Percentiles rank a stretch among this genome's conserved stretches.
Conservation (phyloP, 441 rosid genomes). For the Adansonia gregorii region DNA sequence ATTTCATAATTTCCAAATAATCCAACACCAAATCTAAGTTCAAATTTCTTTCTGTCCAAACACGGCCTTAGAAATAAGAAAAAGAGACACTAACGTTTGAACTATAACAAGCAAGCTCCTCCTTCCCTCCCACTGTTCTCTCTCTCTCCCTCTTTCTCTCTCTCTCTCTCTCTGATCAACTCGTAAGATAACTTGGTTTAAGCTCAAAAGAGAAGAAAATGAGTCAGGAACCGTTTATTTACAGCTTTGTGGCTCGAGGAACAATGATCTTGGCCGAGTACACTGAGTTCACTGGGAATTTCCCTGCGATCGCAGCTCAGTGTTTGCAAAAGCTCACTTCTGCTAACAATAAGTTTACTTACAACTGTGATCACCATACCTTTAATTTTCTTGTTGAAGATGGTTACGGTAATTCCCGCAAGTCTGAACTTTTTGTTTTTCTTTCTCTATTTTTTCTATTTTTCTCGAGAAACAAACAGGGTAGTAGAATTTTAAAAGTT, state of each 20-base stretch:
- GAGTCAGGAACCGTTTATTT: slow-evolving; percentile 85
- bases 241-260: slow-evolving; percentile 91
- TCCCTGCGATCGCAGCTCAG: slow-evolving; percentile 82
- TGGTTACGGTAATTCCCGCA: slow-evolving; percentile 64
- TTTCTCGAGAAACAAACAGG: background rate
- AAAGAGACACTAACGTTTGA: slow-evolving; percentile 1
- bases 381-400: slow-evolving; percentile 89
- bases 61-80: slow-evolving; percentile 22
- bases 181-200: slow-evolving; percentile 31
- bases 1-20: background rate
- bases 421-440: slow-evolving; percentile 14
- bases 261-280: slow-evolving; percentile 83
- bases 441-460: background rate
- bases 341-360: slow-evolving; percentile 82
- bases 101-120: background rate
- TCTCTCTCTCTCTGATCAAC: slow-evolving; percentile 14
- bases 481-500: slow-evolving; percentile 10
- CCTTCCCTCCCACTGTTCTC: slow-evolving; percentile 25
- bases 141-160: slow-evolving; percentile 15
- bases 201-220: slow-evolving; percentile 32
- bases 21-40: background rate
- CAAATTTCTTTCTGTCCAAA: slow-evolving; percentile 29
- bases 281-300: slow-evolving; percentile 89
- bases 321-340: slow-evolving; percentile 82
- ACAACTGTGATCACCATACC: slow-evolving; percentile 88